Conservation (phyloP, 2,329 filamentous ascomycete species). For the Apiospora rasikravindrae region DNA sequence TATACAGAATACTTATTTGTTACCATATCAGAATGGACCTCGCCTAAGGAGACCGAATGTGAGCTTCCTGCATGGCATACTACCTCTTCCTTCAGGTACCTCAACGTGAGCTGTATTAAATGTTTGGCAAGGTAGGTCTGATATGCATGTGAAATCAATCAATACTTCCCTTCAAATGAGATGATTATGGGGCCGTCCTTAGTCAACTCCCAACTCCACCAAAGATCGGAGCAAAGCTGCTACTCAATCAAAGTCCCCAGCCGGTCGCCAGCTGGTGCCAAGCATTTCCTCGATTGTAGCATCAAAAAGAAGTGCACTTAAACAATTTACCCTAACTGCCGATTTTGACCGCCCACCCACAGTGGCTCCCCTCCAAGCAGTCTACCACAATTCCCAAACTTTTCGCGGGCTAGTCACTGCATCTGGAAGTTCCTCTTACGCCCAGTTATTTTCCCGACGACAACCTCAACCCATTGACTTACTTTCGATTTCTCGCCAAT, state of each 20-base stretch:
- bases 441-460: constrained; percentile 15
- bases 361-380: constrained; percentile 31
- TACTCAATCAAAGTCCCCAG: too few relatives aligned
- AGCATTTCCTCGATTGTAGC: neutral
- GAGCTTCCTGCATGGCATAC: neutral
- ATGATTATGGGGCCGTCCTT: too few relatives aligned
- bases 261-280: neutral
- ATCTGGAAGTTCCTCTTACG: constrained; percentile 10
- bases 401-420: constrained; percentile 12
- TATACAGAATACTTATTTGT: neutral
- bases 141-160: too few relatives aligned
- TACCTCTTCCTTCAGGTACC: too few relatives aligned
- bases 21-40: neutral
- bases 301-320: neutral
- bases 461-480: constrained; percentile 44
- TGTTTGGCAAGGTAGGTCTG: too few relatives aligned
- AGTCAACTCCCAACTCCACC: too few relatives aligned
- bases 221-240: too few relatives aligned
- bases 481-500: constrained; percentile 38
- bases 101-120: too few relatives aligned
- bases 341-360: constrained; percentile 46
- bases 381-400: constrained; percentile 23
- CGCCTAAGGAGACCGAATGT: neutral
- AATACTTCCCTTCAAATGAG: too few relatives aligned
- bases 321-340: constrained; percentile 51